These are phyloP conservation scores for Bondarzewia mesenterica DNA, from an alignment of 1,284 basidiomycete species.

Conservation along the genomic window DNA sequence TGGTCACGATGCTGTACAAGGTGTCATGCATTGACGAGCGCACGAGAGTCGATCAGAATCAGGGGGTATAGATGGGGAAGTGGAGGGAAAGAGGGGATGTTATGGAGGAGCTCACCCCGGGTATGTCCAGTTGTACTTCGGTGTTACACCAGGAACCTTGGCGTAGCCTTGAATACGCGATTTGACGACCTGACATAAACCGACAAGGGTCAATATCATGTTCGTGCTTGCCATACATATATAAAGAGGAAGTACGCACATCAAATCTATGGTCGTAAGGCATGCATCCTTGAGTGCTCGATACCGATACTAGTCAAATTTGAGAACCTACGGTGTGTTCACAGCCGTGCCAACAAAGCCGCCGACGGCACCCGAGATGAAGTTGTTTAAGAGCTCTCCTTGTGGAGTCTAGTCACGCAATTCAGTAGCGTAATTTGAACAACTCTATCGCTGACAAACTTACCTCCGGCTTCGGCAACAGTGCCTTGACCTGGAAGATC, in stretches of 20 bases:
- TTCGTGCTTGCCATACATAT: too few relatives aligned
- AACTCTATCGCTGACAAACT: conserved; percentile 13
- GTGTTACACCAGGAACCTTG: conserved; percentile 56
- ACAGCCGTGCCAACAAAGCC: conserved; percentile 82
- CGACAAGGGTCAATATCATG: too few relatives aligned
- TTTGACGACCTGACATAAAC: conserved; percentile 84
- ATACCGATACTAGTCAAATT: too few relatives aligned
- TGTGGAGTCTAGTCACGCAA: conserved; percentile 6
- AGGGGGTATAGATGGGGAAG: not conserved
- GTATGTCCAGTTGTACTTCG: conserved; percentile 93
- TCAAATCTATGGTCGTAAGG: conserved; percentile 33
- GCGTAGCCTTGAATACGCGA: conserved; percentile 85
- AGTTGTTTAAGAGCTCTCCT: conserved; percentile 79
- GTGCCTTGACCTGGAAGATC: conserved; percentile 75
- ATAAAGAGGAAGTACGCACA: conserved; percentile 37
- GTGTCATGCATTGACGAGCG: not conserved
- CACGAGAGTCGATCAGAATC: conserved; percentile 3
- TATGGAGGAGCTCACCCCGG: conserved; percentile 46
- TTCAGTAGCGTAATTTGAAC: not conserved
- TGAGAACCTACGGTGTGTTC: conserved; percentile 76
- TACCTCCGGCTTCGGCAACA: conserved; percentile 83
- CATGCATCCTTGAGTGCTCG: not conserved
- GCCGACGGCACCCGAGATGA: conserved; percentile 84
- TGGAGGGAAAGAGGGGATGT: conserved; percentile 17
- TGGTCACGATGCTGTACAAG: conserved; percentile 49